A percentile compares a stretch with the other conserved stretches of the same genome.
Conservation (phyloP, 1,284 basidiomycete species). For the Cronartium ribicola region DNA sequence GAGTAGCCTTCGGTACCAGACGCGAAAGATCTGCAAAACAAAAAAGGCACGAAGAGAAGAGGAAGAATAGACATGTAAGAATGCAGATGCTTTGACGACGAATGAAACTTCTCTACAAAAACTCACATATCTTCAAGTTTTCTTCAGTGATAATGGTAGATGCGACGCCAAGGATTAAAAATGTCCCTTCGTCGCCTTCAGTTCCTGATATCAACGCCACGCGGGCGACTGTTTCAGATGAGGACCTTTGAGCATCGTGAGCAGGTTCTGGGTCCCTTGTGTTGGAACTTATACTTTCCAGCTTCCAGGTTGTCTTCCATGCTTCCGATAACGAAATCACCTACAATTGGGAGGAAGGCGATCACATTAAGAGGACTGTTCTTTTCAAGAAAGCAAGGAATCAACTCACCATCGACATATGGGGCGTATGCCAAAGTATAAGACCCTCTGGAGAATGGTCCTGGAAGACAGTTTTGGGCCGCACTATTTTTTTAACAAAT, state of each 20-base stretch:
- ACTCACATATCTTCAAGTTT: constrained; percentile 22
- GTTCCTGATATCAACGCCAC: constrained; percentile 25
- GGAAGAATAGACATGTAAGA: too few relatives aligned
- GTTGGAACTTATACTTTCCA: constrained; percentile 25
- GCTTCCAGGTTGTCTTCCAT: constrained; percentile 16
- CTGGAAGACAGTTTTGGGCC: constrained; percentile 19
- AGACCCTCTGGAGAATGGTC: constrained; percentile 24
- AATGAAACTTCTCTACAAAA: too few relatives aligned
- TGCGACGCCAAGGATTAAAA: constrained; percentile 19
- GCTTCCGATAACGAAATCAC: constrained; percentile 21
- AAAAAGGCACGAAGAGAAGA: too few relatives aligned
- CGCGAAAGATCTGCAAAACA: constrained; percentile 18
- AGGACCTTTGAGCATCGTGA: background rate
- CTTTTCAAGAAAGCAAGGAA: background rate
- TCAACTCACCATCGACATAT: constrained; percentile 15
- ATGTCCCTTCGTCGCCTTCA: constrained; percentile 26
- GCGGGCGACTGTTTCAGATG: constrained; percentile 11
- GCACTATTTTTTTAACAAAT: constrained; percentile 1
- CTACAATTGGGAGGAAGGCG: background rate
- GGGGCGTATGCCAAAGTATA: constrained; percentile 20
- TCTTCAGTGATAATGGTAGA: constrained; percentile 10
- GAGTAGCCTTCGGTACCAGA: constrained; percentile 7
- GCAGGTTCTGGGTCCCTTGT: background rate
- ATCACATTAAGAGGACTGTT: background rate
- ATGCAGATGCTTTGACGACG: too few relatives aligned